These are phyloP conservation scores for Rhazya stricta DNA, from an alignment of 257 asterid species.

Conservation along the genomic window DNA sequence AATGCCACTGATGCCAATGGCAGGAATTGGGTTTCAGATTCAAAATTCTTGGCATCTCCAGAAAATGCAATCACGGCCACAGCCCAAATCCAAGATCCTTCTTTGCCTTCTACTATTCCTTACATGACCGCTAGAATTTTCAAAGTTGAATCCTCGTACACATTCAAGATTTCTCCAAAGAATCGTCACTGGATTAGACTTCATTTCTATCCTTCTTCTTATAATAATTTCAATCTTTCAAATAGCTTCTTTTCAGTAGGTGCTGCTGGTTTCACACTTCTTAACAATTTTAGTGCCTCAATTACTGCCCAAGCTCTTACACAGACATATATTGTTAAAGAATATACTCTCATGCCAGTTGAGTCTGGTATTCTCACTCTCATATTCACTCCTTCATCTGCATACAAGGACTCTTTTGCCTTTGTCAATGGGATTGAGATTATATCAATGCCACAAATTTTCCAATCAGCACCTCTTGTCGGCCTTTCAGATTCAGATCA, in stretches of 20 bases:
- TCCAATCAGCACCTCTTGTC: conserved; percentile 36
- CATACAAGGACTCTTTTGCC: conserved; percentile 35
- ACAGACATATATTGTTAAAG: conserved; percentile 53
- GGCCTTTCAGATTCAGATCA: conserved; percentile 30
- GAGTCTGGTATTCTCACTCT: conserved; percentile 35
- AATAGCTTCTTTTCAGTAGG: conserved; percentile 44
- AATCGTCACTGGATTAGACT: conserved; percentile 62
- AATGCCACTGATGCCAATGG: conserved; percentile 39
- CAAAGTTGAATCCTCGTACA: conserved; percentile 37
- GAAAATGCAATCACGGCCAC: conserved; percentile 28
- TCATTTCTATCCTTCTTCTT: conserved; percentile 64
- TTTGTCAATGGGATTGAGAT: conserved; percentile 76
- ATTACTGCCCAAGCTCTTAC: conserved; percentile 51
- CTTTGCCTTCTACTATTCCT: conserved; percentile 58
- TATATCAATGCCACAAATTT: conserved; percentile 52
- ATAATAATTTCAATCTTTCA: conserved; percentile 28
- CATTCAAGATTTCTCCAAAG: conserved; percentile 32
- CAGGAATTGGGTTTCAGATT: conserved; percentile 53
- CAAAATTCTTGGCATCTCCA: conserved; percentile 28
- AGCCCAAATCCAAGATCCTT: conserved; percentile 58
- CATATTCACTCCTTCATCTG: conserved; percentile 48
- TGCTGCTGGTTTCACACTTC: conserved; percentile 40
- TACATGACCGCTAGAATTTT: conserved; percentile 71
- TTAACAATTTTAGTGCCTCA: conserved; percentile 60
- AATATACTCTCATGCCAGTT: conserved; percentile 29